Evolutionary conservation across 306 rosid species (phyloP), one percentile per base, ranked within the genome.

Genomic region (Dalbergia cochinchinensis): DNA sequence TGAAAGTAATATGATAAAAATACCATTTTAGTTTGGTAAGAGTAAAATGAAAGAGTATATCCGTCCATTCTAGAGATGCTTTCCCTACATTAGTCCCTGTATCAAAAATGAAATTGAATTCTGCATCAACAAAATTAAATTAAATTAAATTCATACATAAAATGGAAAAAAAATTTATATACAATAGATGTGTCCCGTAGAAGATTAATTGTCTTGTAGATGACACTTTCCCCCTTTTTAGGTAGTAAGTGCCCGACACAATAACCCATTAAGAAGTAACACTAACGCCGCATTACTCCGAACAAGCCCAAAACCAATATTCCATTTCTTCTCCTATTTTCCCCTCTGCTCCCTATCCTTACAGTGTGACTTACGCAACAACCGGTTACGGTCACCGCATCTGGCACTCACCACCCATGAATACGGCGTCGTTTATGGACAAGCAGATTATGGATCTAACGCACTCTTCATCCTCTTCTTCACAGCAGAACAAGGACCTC

Each of bases 401-500:
- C 31, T 3, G 31, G 31, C 31, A 26, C 2, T 1, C 31, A 26
- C 31, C 31, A 51, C 60, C 89, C 81, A 92, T 90, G 92, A 90
- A 87, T 87, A 85, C 98, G 85, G 82, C 94, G 84, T 77, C 96
- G 78, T 92, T 83, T 63, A 88, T 92, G 96, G 97, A 94, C 91
- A 90, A 92, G 80, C 97, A 94, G 91, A 89, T 94, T 42, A 94
- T 92, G 96, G 97, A 94, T 89, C 94, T 92, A 39, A 81, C 85
- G 5, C 85, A 80, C 19, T 89, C 54, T 0, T 89, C 88, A n/a
- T 81, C 89, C 20, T 35, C 91, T 3, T 81, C 89, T 31, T 35
- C 91, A 22, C 72, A 78, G 64, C 72, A 78, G 64, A 44, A 34
- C 80, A 88, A 89, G 67, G 96, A 92, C 77, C 84, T 90, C 84